Evolutionary conservation across 352 stramenopile genomes (phyloP).

Genomic region (Pythium aristosporum): DNA sequence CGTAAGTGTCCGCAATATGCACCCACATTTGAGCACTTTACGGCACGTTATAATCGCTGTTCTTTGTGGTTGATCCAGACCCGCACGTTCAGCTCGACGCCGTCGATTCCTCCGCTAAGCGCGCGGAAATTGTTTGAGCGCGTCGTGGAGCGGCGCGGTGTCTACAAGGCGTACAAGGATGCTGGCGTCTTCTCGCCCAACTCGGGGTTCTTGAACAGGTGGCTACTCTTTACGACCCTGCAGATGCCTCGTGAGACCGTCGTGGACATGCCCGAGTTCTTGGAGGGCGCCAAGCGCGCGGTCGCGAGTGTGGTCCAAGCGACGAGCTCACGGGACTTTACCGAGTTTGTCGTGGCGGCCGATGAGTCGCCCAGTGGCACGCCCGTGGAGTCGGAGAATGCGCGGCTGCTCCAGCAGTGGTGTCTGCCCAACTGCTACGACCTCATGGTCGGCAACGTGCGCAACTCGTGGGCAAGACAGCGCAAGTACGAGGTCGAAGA

Average conservation of each 20-base stretch:
- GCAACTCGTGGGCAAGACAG: conserved; percentile 14
- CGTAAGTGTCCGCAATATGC: neutral
- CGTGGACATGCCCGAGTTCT: conserved; percentile 20
- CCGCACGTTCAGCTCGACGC: conserved; percentile 1
- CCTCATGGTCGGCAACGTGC: conserved; percentile 16
- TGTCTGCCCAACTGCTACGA: conserved; percentile 22
- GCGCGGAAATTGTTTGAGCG: conserved; percentile 19
- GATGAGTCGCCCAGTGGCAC: neutral
- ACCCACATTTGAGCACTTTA: neutral
- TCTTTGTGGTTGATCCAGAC: neutral
- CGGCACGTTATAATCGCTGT: neutral
- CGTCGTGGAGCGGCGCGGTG: conserved; percentile 6
- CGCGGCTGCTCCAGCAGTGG: conserved; percentile 12
- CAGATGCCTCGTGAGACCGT: conserved; percentile 10
- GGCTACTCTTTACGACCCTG: conserved; percentile 13
- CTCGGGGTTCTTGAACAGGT: conserved; percentile 9
- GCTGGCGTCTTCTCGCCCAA: conserved; percentile 10
- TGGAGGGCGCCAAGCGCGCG: conserved; percentile 18
- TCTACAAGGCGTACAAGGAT: conserved; percentile 3
- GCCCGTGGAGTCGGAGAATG: conserved; percentile 5
- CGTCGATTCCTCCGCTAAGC: conserved; percentile 7
- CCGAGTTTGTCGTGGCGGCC: neutral
- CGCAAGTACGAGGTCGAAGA: conserved; percentile 22
- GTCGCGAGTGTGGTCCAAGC: conserved; percentile 15
- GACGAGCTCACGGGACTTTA: conserved; percentile 22